A percentile compares a stretch with the other conserved stretches of the same genome.
Evolutionary conservation across 2,329 filamentous ascomycete species (phyloP).

Genomic region (Colletotrichum simmondsii): DNA sequence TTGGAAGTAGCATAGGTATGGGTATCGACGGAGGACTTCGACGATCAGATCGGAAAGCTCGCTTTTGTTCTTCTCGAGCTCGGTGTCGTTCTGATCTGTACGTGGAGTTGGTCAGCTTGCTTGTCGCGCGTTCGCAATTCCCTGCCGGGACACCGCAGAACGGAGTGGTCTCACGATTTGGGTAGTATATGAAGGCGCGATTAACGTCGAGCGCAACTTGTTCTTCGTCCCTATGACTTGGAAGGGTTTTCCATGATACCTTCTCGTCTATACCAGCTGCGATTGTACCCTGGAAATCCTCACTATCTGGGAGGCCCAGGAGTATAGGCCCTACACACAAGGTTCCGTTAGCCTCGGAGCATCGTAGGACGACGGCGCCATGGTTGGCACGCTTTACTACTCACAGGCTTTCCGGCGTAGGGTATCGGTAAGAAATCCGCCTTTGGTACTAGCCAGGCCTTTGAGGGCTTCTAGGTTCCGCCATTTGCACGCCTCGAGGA

Average conservation of each 20-base stretch:
- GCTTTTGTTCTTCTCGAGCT: constrained; percentile 76
- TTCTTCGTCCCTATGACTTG: constrained; percentile 85
- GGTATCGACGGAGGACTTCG: constrained; percentile 81
- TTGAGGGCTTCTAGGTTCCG: constrained; percentile 67
- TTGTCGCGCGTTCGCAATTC: neutral
- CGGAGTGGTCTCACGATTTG: constrained; percentile 68
- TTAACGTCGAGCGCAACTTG: constrained; percentile 94
- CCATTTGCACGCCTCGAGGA: constrained; percentile 69
- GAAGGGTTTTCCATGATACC: constrained; percentile 69
- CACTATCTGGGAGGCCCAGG: constrained; percentile 54
- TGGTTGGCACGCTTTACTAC: constrained; percentile 49
- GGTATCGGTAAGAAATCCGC: constrained; percentile 75
- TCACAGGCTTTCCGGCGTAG: constrained; percentile 82
- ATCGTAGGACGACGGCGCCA: constrained; percentile 8
- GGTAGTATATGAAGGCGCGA: constrained; percentile 97
- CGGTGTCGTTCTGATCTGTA: constrained; percentile 74
- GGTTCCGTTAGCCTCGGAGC: constrained; percentile 17
- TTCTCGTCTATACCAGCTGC: constrained; percentile 30
- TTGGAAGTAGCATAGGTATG: constrained; percentile 94
- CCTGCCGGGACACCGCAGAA: neutral
- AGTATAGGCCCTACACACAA: constrained; percentile 68
- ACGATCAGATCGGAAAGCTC: constrained; percentile 85
- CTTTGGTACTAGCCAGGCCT: constrained; percentile 68
- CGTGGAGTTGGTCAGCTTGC: constrained; percentile 29
- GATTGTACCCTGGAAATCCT: constrained; percentile 31